A percentile compares a stretch with the other conserved stretches of the same genome.
phyloP scores from a whole-genome alignment of 306 rosid genomes.

The Quillaja saponaria region DNA sequence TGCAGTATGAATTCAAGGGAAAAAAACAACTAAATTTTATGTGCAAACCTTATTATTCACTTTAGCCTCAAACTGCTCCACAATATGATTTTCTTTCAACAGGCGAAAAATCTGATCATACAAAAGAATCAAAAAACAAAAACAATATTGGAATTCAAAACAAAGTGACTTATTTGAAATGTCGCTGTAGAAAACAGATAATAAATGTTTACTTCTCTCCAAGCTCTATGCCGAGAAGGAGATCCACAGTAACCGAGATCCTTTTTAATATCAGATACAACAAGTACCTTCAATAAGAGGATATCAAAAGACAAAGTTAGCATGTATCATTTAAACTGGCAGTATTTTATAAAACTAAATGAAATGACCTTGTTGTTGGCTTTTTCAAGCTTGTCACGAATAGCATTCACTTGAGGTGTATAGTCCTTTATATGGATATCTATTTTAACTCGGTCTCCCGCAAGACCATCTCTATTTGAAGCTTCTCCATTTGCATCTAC shows the following conservation, averaged over 20 bases:
- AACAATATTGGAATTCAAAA: background rate
- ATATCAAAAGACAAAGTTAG: slow-evolving; percentile 30
- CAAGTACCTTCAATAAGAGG: slow-evolving; percentile 67
- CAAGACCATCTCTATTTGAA: slow-evolving; percentile 26
- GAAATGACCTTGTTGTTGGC: slow-evolving; percentile 73
- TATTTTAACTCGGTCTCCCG: slow-evolving; percentile 37
- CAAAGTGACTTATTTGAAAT: slow-evolving; percentile 17
- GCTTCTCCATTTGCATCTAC: slow-evolving; percentile 28
- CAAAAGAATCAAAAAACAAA: slow-evolving; percentile 26
- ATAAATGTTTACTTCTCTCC: slow-evolving; percentile 63
- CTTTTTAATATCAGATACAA: slow-evolving; percentile 70
- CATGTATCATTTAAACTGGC: background rate
- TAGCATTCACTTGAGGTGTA: slow-evolving; percentile 68
- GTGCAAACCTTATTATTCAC: slow-evolving; percentile 75
- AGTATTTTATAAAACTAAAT: slow-evolving; percentile 11
- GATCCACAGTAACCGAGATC: slow-evolving; percentile 78
- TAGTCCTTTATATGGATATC: slow-evolving; percentile 70
- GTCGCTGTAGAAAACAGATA: background rate
- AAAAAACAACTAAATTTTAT: background rate
- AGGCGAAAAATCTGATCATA: slow-evolving; percentile 53
- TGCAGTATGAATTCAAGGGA: background rate
- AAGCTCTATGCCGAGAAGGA: slow-evolving; percentile 56
- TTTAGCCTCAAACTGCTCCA: slow-evolving; percentile 79
- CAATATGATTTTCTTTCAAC: slow-evolving; percentile 60
- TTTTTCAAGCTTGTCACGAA: slow-evolving; percentile 66